phyloP scores from a whole-genome alignment of 2,329 filamentous ascomycete genomes.

The Emergomyces orientalis region DNA sequence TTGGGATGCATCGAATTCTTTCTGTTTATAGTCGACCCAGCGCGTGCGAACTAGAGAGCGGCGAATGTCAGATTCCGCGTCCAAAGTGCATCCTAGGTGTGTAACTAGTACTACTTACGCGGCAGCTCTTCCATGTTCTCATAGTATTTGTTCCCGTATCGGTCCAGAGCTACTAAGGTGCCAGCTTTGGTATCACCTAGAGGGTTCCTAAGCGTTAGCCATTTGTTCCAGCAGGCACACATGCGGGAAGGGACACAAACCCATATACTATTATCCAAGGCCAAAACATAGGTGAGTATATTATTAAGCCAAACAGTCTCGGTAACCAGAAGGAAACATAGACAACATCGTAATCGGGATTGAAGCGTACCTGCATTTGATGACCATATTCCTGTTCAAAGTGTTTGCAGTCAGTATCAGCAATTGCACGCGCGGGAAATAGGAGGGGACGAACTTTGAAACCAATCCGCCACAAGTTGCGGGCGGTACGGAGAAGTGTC shows the following conservation, averaged over 20 bases:
- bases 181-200: slow-evolving; percentile 94
- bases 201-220: slow-evolving; percentile 17
- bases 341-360: slow-evolving; percentile 10
- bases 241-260: slow-evolving; percentile 20
- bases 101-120: slow-evolving; percentile 41
- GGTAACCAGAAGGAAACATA: slow-evolving; percentile 19
- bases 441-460: slow-evolving; percentile 56
- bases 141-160: slow-evolving; percentile 94
- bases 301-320: neutral
- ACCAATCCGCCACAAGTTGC: slow-evolving; percentile 79
- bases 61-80: neutral
- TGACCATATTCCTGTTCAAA: slow-evolving; percentile 67
- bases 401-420: slow-evolving; percentile 30
- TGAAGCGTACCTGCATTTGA: slow-evolving; percentile 70
- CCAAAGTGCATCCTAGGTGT: neutral
- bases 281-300: slow-evolving; percentile 2
- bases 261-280: slow-evolving; percentile 33
- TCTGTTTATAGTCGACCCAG: slow-evolving; percentile 94
- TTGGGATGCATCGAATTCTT: slow-evolving; percentile 56
- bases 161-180: slow-evolving; percentile 71
- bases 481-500: slow-evolving; percentile 74
- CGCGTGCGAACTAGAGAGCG: slow-evolving; percentile 65
- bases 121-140: slow-evolving; percentile 94
- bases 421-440: slow-evolving; percentile 9
- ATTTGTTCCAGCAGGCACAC: neutral